Conservation (phyloP, 2,329 filamentous ascomycete genomes). For the Piedraia hortae region DNA sequence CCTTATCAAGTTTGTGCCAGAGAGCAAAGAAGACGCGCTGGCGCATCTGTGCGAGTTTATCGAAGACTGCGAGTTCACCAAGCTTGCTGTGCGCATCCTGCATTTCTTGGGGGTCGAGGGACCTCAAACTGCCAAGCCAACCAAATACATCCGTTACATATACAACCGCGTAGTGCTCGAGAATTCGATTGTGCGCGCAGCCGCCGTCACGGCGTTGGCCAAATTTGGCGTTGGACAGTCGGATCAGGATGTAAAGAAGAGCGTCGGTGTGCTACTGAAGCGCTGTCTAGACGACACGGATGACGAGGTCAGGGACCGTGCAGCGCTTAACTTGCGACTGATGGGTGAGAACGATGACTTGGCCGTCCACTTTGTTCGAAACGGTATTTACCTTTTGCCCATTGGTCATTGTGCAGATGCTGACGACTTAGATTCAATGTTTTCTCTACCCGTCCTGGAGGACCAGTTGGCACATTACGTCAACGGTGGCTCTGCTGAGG, state of each 20-base stretch:
- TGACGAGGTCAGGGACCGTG: constrained; percentile 89
- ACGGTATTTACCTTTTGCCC: constrained; percentile 26
- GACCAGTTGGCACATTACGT: constrained; percentile 96
- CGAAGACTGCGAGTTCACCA: constrained; percentile 97
- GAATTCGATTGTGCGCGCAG: constrained; percentile 83
- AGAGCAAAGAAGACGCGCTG: constrained; percentile 54
- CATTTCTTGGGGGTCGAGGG: constrained; percentile 86
- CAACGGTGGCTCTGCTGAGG: constrained; percentile 65
- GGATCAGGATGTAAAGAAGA: constrained; percentile 87
- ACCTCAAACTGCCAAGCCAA: constrained; percentile 80
- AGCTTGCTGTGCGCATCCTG: constrained; percentile 80
- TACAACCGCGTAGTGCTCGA: constrained; percentile 96
- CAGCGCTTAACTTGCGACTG: constrained; percentile 68
- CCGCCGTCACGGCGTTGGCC: constrained; percentile 78
- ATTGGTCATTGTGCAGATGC: not conserved
- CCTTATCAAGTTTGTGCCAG: constrained; percentile 93
- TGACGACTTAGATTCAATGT: constrained; percentile 49
- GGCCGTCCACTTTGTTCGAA: constrained; percentile 67
- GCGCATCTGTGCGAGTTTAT: constrained; percentile 97
- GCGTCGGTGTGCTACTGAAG: constrained; percentile 72
- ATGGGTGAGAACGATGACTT: constrained; percentile 72
- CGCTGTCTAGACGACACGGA: constrained; percentile 90
- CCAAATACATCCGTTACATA: constrained; percentile 97
- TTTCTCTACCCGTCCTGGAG: constrained; percentile 79
- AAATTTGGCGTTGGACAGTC: constrained; percentile 96